Base-by-base conservation (phyloP, 2,329 filamentous ascomycete species). In the Capronia coronata region DNA sequence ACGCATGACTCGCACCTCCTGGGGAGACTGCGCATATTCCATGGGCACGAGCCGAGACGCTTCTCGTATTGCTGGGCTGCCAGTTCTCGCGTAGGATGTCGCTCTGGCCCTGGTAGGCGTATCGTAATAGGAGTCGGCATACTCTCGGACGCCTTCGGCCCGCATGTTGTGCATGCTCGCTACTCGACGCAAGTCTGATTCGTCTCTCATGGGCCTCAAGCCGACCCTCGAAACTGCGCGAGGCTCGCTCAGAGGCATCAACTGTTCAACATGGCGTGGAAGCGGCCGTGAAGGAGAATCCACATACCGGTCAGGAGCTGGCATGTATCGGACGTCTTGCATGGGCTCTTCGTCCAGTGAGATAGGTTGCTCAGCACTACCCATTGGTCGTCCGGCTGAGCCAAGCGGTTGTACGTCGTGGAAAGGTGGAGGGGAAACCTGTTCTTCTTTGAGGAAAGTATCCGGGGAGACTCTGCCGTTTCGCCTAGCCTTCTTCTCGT, bases 391-490 rank as follows among this genome's bases (percentile, higher is more conserved):
- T 49, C 63, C 61, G 39, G 67, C 65, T 48, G 70, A 63, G 29
- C 68, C 67, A 46, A 68, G 67, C 43, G 68, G 61, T 25, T 67
- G 64, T 19, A 67, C 64, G 55, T 71, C 68, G 44, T 71, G 65
- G 52, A 82, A 76, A 1, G 76, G 75, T 35, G 77, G 77, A 16
- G 80, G 80, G 10, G 80, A 83, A 14, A 80, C 67, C 6, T 79
- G 78, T 61, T 83, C 80, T 57, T 78, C 74, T 62, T 83, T 83
- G 62, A 83, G 79, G 55, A 74, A 75, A 7, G 76, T 68, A 48
- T 75, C 75, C 22, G 62, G 65, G 52, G 70, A 66, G 18, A 64
- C 64, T 46, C 59, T 59, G 49, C 64, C 63, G 23, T 59, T 58
- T 46, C 54, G 51, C 41, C 51, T 44, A 63, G 65, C 52, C 61